Base-by-base conservation (phyloP, 1,284 basidiomycete genomes). In the Cryptococcus neoformans region DNA sequence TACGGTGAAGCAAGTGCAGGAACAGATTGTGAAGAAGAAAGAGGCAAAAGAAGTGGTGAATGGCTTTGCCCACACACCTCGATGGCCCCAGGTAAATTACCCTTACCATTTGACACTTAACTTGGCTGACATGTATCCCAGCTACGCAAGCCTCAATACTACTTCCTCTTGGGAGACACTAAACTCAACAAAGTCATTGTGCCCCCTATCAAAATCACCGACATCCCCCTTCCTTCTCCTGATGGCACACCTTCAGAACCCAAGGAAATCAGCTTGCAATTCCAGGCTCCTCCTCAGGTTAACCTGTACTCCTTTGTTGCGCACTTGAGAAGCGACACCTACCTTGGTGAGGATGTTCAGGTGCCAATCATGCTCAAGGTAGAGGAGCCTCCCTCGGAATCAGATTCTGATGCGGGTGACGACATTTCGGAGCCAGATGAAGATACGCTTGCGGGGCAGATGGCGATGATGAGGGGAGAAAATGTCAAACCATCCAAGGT, bases 391-490 rank as follows among this genome's bases (percentile, higher is more conserved):
- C 81, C 85, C 11, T 80, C 80, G 5, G 79, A 87, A 0, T 85
- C 87, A 9, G 87, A 87, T 55, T 39, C 36, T 10, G 83, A 79
- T 17, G 81, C 78, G 12, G 92, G 94, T 50, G 92, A 95, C 70
- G 92, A 94, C 57, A 97, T 97, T 61, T 95, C 91, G 0, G 93
- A 96, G 54, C 93, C 93, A 0, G 94, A 97, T 49, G 94, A 97
- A 77, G 94, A 96, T 76, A 84, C 87, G 28, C 80, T 99, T 48
- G 96, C 94, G 3, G 96, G 96, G 3, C 96, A 99, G 81, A 97
- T 99, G 93, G 94, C 95, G 2, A 84, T 88, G 51, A 95, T 99
- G 92, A 87, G 91, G 53, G 96, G 96, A 5, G 89, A 87, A 12
- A 75, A 85, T 41, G 93, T 98, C 55, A 95, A 93, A 83, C 85